Evolutionary conservation across 2,329 filamentous ascomycete genomes (phyloP).

Genomic region (Leptodontidium sp.): DNA sequence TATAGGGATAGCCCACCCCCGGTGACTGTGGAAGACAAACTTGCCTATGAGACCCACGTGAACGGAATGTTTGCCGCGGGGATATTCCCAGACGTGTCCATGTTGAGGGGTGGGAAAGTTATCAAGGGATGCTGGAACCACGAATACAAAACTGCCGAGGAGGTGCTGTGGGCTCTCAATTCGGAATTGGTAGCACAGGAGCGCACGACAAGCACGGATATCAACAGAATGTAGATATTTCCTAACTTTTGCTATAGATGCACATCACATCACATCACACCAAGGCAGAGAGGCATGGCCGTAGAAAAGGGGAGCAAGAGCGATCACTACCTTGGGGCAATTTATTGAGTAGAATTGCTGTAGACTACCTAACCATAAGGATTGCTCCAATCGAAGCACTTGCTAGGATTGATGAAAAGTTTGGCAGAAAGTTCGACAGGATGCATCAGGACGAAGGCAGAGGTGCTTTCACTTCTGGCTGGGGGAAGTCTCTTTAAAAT

Average conservation of each 20-base stretch:
- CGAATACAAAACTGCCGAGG: slow-evolving; percentile 24
- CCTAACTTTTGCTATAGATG: slow-evolving; percentile 16
- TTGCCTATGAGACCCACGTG: slow-evolving; percentile 22
- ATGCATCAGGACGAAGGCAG: slow-evolving; percentile 23
- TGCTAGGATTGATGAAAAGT: slow-evolving; percentile 30
- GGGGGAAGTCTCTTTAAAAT: too few species aligned
- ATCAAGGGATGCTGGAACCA: slow-evolving; percentile 28
- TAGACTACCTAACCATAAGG: slow-evolving; percentile 27
- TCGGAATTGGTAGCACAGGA: slow-evolving; percentile 24
- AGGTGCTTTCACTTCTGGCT: slow-evolving; percentile 28
- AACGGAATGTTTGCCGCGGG: slow-evolving; percentile 17
- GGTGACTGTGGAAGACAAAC: slow-evolving; percentile 18
- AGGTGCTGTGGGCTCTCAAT: slow-evolving; percentile 22
- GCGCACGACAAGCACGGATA: slow-evolving; percentile 20
- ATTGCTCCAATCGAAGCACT: slow-evolving; percentile 30
- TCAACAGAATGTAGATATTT: slow-evolving; percentile 19
- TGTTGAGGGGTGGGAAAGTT: slow-evolving; percentile 14
- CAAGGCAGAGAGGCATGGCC: slow-evolving; percentile 10
- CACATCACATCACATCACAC: slow-evolving; percentile 21
- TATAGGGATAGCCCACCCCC: slow-evolving; percentile 13
- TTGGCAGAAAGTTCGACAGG: slow-evolving; percentile 20
- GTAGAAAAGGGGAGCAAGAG: slow-evolving; percentile 27
- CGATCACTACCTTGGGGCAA: slow-evolving; percentile 25
- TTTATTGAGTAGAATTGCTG: slow-evolving; percentile 13
- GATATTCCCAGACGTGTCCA: slow-evolving; percentile 19